Conservation (phyloP, 306 rosid species). For the Fragaria nilgerrensis region DNA sequence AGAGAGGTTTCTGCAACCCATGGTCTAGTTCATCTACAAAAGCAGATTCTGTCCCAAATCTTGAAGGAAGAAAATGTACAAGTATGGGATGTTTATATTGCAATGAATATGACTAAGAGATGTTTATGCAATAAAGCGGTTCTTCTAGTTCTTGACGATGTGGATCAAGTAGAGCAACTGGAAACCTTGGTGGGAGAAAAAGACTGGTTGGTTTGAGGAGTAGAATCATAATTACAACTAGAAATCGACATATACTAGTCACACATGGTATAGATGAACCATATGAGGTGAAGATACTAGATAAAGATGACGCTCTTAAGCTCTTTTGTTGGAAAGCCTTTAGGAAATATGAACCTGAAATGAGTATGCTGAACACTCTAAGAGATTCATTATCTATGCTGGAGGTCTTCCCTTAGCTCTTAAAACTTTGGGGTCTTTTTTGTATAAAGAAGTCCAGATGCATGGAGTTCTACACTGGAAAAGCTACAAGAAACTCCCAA, state of each 20-base stretch:
- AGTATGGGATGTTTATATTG: background rate
- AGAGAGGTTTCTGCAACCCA: background rate
- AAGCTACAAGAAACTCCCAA: background rate
- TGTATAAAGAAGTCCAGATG: background rate
- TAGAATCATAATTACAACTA: constrained; percentile 6
- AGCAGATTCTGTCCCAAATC: background rate
- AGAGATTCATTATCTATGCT: background rate
- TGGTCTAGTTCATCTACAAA: background rate
- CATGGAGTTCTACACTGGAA: background rate
- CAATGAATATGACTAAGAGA: background rate
- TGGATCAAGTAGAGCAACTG: background rate
- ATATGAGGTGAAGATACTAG: background rate
- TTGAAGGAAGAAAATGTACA: background rate
- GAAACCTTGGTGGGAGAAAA: background rate
- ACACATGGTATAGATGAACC: background rate
- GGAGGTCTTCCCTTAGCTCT: constrained; percentile 27
- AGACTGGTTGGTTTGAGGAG: background rate
- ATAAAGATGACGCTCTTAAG: background rate
- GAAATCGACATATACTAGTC: background rate
- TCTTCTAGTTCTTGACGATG: constrained; percentile 13
- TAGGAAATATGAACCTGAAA: background rate
- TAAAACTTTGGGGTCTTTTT: background rate
- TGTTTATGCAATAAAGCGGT: background rate
- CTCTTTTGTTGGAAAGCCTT: constrained; percentile 23
- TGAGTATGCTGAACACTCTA: background rate